Evolutionary conservation across 2,329 filamentous ascomycete genomes (phyloP).

Genomic region (Pseudocercospora fuligena): DNA sequence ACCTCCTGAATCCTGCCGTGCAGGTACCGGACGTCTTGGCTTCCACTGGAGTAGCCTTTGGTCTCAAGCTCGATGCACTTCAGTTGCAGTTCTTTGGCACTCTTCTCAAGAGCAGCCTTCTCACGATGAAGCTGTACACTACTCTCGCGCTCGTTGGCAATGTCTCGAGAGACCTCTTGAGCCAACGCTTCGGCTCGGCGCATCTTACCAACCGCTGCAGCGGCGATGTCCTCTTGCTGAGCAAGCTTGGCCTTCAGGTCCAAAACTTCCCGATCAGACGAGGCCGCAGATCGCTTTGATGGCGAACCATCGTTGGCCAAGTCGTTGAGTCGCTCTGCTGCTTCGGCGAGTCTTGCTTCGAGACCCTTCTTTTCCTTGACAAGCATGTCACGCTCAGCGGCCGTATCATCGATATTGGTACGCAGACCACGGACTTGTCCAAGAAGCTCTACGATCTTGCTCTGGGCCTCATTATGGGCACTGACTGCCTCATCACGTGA

Average conservation of each 20-base stretch:
- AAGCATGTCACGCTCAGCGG: slow-evolving; percentile 81
- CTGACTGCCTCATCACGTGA: slow-evolving; percentile 93
- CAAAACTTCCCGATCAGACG: slow-evolving; percentile 84
- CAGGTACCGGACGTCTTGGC: slow-evolving; percentile 92
- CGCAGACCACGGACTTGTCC: slow-evolving; percentile 87
- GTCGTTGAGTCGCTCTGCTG: slow-evolving; percentile 85
- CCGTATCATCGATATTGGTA: slow-evolving; percentile 81
- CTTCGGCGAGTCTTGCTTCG: slow-evolving; percentile 83
- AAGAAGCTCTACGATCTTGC: slow-evolving; percentile 86
- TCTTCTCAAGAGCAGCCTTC: slow-evolving; percentile 87
- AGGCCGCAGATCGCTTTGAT: slow-evolving; percentile 85
- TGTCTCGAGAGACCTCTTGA: slow-evolving; percentile 90
- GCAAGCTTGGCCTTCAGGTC: slow-evolving; percentile 87
- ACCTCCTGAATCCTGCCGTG: slow-evolving; percentile 96
- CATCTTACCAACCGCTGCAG: slow-evolving; percentile 96
- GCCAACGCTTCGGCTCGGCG: slow-evolving; percentile 85
- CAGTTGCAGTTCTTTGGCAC: slow-evolving; percentile 86
- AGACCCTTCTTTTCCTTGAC: slow-evolving; percentile 88
- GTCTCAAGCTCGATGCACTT: slow-evolving; percentile 92
- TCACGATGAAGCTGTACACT: slow-evolving; percentile 84
- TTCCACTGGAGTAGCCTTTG: slow-evolving; percentile 92
- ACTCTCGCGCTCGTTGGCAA: slow-evolving; percentile 80
- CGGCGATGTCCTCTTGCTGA: slow-evolving; percentile 90
- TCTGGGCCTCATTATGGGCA: slow-evolving; percentile 92
- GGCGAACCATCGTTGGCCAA: slow-evolving; percentile 78